Evolutionary conservation across 2,329 filamentous ascomycete genomes (phyloP).

Genomic region (Ascochyta lentis): DNA sequence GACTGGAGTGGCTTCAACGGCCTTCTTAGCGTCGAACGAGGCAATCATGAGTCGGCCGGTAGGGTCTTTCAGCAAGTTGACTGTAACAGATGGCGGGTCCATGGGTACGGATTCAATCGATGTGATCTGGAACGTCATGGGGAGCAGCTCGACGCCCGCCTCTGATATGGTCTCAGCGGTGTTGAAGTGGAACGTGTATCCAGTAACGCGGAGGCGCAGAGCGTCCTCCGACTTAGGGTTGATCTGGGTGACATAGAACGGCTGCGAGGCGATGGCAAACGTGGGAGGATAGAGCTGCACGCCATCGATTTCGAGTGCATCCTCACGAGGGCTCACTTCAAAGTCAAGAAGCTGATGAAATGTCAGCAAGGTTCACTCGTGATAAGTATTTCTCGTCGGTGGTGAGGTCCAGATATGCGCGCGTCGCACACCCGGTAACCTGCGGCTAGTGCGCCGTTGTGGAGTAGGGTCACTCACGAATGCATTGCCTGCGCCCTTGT

Average conservation of each 20-base stretch:
- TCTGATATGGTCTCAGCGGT: conserved; percentile 45
- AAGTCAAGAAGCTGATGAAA: conserved; percentile 46
- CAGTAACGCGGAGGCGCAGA: conserved; percentile 45
- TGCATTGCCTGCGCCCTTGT: conserved; percentile 40
- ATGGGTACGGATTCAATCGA: conserved; percentile 43
- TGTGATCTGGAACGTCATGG: conserved; percentile 47
- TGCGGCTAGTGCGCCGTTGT: conserved; percentile 3
- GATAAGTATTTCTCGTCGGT: neutral
- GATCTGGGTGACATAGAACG: conserved; percentile 45
- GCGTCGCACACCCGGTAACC: neutral
- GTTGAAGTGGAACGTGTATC: conserved; percentile 46
- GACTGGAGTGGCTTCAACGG: conserved; percentile 25
- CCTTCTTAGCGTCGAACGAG: conserved; percentile 40
- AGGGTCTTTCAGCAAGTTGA: conserved; percentile 48
- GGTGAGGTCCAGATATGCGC: neutral
- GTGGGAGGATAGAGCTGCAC: conserved; percentile 49
- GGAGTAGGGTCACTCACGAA: conserved; percentile 37
- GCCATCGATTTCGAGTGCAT: conserved; percentile 45
- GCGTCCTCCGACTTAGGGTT: conserved; percentile 33
- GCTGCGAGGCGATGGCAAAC: conserved; percentile 36
- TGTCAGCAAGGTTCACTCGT: conserved; percentile 23
- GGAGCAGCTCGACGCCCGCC: conserved; percentile 47
- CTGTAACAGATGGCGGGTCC: conserved; percentile 41
- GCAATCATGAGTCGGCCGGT: conserved; percentile 49
- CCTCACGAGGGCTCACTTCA: conserved; percentile 39